Evolutionary conservation across 257 asterid species (phyloP).

Genomic region (Lavandula angustifolia): DNA sequence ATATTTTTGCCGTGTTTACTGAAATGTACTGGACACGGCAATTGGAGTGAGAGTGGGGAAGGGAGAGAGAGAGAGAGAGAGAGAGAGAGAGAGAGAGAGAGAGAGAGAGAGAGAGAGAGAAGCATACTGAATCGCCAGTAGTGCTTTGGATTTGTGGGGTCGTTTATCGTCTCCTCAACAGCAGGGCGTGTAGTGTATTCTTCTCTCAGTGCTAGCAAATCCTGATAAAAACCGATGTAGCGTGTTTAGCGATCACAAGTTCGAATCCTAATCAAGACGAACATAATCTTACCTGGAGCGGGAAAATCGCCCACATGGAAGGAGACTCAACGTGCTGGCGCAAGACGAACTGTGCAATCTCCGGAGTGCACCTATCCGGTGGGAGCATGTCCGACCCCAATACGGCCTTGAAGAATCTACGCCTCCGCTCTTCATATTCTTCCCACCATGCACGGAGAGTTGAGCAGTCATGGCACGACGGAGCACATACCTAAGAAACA

Average conservation of each 20-base stretch:
- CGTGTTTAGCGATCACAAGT: not conserved
- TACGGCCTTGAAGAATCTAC: slow-evolving; percentile 55
- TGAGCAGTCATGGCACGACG: slow-evolving; percentile 96
- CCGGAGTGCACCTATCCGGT: slow-evolving; percentile 87
- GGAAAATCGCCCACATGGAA: slow-evolving; percentile 98
- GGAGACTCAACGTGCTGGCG: slow-evolving; percentile 88
- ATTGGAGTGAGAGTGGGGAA: too few species aligned
- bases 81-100: not conserved
- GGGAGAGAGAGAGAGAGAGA: not conserved
- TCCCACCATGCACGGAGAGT: slow-evolving; percentile 99
- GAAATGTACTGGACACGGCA: too few species aligned
- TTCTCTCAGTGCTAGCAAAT: slow-evolving; percentile 82
- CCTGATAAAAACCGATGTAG: slow-evolving; percentile 45
- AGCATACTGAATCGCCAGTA: slow-evolving; percentile 89
- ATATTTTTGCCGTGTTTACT: too few species aligned
- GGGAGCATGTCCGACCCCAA: slow-evolving; percentile 74
- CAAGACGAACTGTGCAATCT: slow-evolving; percentile 60
- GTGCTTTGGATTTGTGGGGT: slow-evolving; percentile 95
- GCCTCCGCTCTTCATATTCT: slow-evolving; percentile 87
- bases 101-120: slow-evolving; percentile 9
- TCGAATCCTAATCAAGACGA: not conserved
- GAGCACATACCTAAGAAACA: slow-evolving; percentile 81
- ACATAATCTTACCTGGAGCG: slow-evolving; percentile 72
- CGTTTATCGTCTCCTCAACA: slow-evolving; percentile 88
- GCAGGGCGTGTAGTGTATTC: slow-evolving; percentile 86